Evolutionary conservation across 495 filamentous ascomycete species (phyloP).

Genomic region (Jackrogersella minutella): DNA sequence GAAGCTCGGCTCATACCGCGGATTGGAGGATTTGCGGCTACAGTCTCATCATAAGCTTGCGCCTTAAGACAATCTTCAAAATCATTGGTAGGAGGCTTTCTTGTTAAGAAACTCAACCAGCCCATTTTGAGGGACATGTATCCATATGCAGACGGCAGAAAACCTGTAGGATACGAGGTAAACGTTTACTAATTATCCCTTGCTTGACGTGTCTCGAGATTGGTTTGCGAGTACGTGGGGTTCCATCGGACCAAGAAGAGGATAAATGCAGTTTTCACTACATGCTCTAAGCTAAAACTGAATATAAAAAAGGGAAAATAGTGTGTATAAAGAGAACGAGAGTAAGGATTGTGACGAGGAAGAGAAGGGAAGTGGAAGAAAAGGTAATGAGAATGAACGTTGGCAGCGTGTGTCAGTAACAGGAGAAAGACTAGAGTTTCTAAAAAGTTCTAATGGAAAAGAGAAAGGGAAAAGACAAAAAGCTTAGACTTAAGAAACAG

Average conservation of each 20-base stretch:
- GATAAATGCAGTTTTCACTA: not conserved
- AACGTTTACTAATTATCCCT: slow-evolving; percentile 26
- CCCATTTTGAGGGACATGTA: slow-evolving; percentile 48
- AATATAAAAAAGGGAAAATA: not conserved
- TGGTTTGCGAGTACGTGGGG: slow-evolving; percentile 24
- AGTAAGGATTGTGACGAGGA: not conserved
- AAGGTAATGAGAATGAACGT: slow-evolving; percentile 4
- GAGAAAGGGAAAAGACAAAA: too few species aligned
- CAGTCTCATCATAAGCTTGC: slow-evolving; percentile 41
- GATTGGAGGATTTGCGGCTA: slow-evolving; percentile 42
- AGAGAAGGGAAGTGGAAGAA: slow-evolving; percentile 10
- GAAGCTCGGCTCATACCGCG: slow-evolving; percentile 45
- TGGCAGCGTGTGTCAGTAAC: not conserved
- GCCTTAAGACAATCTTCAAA: slow-evolving; percentile 39
- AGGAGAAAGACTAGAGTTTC: too few species aligned
- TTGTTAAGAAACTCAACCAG: slow-evolving; percentile 52
- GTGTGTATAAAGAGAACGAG: not conserved
- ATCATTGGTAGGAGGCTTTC: slow-evolving; percentile 41
- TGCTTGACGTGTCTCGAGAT: slow-evolving; percentile 18
- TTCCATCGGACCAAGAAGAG: slow-evolving; percentile 23
- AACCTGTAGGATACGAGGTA: slow-evolving; percentile 6
- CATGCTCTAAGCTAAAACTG: slow-evolving; percentile 16
- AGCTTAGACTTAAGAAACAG: not conserved
- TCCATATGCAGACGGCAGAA: slow-evolving; percentile 10
- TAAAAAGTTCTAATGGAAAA: too few species aligned